Evolutionary conservation across 768 basidiomycete species (phyloP).

Genomic region (Auriculariales sp.): DNA sequence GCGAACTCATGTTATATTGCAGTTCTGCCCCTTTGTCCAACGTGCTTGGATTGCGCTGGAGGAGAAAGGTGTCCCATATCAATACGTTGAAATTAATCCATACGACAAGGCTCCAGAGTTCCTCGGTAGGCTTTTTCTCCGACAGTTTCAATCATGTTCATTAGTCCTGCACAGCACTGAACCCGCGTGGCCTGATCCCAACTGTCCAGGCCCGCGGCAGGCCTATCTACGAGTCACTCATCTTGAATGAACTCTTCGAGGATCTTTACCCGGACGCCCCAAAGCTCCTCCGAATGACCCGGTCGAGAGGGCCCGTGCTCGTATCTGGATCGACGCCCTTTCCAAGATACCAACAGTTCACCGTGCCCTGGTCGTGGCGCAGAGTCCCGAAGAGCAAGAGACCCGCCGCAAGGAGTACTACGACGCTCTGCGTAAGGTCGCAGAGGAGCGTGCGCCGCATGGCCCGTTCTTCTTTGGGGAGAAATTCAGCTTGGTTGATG

Average conservation of each 20-base stretch:
- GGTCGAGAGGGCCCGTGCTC: conserved; percentile 31
- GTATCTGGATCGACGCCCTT: conserved; percentile 46
- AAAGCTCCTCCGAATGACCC: conserved; percentile 36
- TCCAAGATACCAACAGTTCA: conserved; percentile 36
- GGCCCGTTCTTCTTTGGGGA: conserved; percentile 46
- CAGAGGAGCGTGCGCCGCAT: conserved; percentile 16
- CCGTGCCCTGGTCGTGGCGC: conserved; percentile 30
- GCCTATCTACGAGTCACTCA: conserved; percentile 48
- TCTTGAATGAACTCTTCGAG: conserved; percentile 54
- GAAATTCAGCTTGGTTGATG: conserved; percentile 37
- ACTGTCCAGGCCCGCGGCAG: conserved; percentile 34
- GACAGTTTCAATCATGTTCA: conserved; percentile 3
- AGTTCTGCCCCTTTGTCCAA: conserved; percentile 18
- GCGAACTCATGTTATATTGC: neutral
- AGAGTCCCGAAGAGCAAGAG: conserved; percentile 21
- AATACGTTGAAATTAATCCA: conserved; percentile 53
- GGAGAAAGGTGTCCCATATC: conserved; percentile 51
- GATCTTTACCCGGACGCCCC: conserved; percentile 37
- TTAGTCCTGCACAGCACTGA: conserved; percentile 28
- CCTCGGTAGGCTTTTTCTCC: conserved; percentile 23
- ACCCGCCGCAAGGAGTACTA: conserved; percentile 15
- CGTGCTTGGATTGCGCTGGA: conserved; percentile 54
- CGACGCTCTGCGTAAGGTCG: conserved; percentile 21
- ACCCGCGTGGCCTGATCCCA: conserved; percentile 59
- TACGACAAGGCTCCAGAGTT: conserved; percentile 53